Base-by-base conservation (phyloP, 345 rosid species). In the Trapa bicornis region DNA sequence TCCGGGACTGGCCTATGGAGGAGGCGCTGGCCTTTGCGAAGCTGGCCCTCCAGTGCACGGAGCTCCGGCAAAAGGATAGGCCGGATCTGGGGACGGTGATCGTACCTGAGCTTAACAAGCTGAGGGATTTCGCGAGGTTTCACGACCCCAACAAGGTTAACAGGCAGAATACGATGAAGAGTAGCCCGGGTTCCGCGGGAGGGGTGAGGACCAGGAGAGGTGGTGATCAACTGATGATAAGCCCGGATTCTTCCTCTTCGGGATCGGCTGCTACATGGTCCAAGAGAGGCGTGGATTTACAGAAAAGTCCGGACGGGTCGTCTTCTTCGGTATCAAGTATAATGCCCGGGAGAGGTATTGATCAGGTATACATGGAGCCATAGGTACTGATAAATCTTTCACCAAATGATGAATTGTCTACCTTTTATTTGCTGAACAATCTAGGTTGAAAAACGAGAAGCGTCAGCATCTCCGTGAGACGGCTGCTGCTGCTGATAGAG, bases 31-130 rank as follows among this genome's bases (percentile, higher is more conserved):
- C 38, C 17, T 89, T 79, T 64, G 96, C 96, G 36, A 80, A 86
- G 73, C 45, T 92, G 70, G 83, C 89, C 32, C 63, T 86, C 16
- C 72, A 68, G 58, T 92, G 96, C 70, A 83, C 83, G 29, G 96
- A 92, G 80, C 79, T 92, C 61, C 86, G 93, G 68, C 86, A 92
- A 77, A 87, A 61, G 78, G 96, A 92, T 70, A 77, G 96, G 72
- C 96, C 98, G 37, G 87, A 82, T 77, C 96, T 92, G 60, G 84
- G 85, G 65, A 81, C 80, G 0, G 85, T 76, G 33, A 72, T 92
- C 63, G 75, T 92, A 47, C 95, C 98, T 29, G 89, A 86, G 74
- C 91, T 92, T 68, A 77, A 75, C 67, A 78, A 89, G 29, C 74
- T 92, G 74, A 80, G 78, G 79, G 86, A 72, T 15, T 71, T 85